Conservation (phyloP, 2,329 filamentous ascomycete genomes). For the Trichophyton mentagrophytes region DNA sequence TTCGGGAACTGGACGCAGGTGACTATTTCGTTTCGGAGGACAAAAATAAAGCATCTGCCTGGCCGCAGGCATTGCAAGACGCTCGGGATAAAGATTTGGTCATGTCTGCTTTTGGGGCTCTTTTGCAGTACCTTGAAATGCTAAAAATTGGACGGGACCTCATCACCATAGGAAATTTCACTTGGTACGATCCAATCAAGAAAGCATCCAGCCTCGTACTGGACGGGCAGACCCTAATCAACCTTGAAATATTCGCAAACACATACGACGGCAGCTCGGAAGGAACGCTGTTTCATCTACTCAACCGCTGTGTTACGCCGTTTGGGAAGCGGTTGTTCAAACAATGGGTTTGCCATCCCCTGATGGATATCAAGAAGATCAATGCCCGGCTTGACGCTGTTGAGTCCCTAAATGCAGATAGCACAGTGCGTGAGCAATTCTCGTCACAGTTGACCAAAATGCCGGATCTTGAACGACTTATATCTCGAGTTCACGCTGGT, state of each 20-base stretch:
- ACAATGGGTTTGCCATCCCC: slow-evolving; percentile 92
- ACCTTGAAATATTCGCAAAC: slow-evolving; percentile 94
- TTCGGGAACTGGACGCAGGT: slow-evolving; percentile 65
- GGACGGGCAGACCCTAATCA: slow-evolving; percentile 92
- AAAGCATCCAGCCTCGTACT: slow-evolving; percentile 81
- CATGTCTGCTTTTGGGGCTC: slow-evolving; percentile 82
- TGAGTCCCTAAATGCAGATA: slow-evolving; percentile 77
- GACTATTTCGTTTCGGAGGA: slow-evolving; percentile 61
- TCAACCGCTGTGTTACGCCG: slow-evolving; percentile 90
- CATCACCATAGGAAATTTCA: slow-evolving; percentile 80
- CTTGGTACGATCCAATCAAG: slow-evolving; percentile 82
- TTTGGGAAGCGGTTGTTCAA: slow-evolving; percentile 94
- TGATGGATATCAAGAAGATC: slow-evolving; percentile 76
- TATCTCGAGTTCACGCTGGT: slow-evolving; percentile 86
- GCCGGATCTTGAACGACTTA: slow-evolving; percentile 84
- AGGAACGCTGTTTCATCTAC: slow-evolving; percentile 76
- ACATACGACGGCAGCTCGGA: slow-evolving; percentile 73
- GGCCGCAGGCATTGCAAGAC: slow-evolving; percentile 63
- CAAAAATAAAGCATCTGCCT: slow-evolving; percentile 49
- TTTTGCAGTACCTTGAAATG: slow-evolving; percentile 72
- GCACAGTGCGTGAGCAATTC: slow-evolving; percentile 70
- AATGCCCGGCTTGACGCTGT: slow-evolving; percentile 91
- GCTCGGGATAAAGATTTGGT: slow-evolving; percentile 64
- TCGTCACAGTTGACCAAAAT: slow-evolving; percentile 78
- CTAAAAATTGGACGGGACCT: slow-evolving; percentile 82